Evolutionary conservation across 768 basidiomycete species (phyloP).

Genomic region (Lactifluus rugatus): DNA sequence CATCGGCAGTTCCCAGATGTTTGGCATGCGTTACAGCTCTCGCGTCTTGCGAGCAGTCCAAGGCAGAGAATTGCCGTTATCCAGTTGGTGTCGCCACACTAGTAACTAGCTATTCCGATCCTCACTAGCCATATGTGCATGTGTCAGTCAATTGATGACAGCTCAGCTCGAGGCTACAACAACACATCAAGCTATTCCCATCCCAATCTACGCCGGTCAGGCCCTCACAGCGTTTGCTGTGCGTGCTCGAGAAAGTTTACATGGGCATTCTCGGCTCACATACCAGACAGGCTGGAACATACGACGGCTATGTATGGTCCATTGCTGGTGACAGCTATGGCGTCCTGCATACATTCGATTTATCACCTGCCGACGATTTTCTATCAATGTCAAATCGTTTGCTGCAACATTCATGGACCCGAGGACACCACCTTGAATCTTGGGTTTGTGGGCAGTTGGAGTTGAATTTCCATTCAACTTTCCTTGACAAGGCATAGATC

Average conservation of each 20-base stretch:
- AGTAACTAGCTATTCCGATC: not conserved
- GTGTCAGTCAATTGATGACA: constrained; percentile 7
- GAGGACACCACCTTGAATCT: not conserved
- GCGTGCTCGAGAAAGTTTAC: not conserved
- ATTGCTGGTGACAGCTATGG: constrained; percentile 15
- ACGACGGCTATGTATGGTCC: constrained; percentile 1
- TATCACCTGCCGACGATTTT: not conserved
- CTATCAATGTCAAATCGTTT: not conserved
- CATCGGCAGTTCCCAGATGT: not conserved
- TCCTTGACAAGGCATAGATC: constrained; percentile 1
- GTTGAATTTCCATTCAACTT: not conserved
- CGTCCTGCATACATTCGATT: constrained; percentile 6
- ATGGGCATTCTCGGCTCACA: not conserved
- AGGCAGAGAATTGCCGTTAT: constrained; percentile 7
- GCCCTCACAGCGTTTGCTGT: constrained; percentile 13
- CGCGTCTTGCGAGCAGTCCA: constrained; percentile 3
- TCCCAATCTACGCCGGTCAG: not conserved
- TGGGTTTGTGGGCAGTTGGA: not conserved
- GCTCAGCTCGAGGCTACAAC: constrained; percentile 7
- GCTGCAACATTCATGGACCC: constrained; percentile 11
- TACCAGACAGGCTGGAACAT: constrained; percentile 1
- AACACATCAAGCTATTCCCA: constrained; percentile 6
- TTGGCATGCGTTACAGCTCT: constrained; percentile 8
- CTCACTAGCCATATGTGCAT: not conserved
- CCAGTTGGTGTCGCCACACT: constrained; percentile 7